phyloP scores from a whole-genome alignment of 805 yeast genomes.

The Ogataea methanolica region DNA sequence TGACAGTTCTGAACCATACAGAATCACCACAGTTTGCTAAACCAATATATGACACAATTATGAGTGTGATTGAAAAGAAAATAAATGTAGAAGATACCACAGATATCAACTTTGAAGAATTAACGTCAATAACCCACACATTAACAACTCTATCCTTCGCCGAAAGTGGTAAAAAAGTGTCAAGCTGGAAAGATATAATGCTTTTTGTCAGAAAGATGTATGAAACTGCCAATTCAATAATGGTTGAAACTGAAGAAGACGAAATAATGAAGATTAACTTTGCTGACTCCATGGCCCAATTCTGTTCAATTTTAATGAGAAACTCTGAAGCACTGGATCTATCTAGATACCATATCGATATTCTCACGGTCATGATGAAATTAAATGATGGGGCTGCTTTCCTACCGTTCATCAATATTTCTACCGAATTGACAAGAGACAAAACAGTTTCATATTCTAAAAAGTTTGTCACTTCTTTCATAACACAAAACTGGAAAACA shows the following conservation, averaged over 20 bases:
- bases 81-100: conserved; percentile 11
- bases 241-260: conserved; percentile 8
- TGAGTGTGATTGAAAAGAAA: conserved; percentile 14
- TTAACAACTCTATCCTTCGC: conserved; percentile 52
- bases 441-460: conserved; percentile 43
- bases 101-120: conserved; percentile 3
- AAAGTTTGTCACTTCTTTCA: conserved; percentile 43
- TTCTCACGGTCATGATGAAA: conserved; percentile 38
- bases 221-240: conserved; percentile 2
- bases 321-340: conserved; percentile 41
- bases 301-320: conserved; percentile 48
- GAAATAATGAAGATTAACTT: conserved; percentile 9
- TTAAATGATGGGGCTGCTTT: conserved; percentile 34
- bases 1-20: conserved; percentile 51
- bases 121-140: conserved; percentile 35
- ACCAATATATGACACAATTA: conserved; percentile 37
- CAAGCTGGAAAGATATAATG: conserved; percentile 41
- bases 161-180: conserved; percentile 64
- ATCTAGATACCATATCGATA: conserved; percentile 40
- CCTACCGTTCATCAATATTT: conserved; percentile 43
- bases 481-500: conserved; percentile 39
- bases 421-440: conserved; percentile 37
- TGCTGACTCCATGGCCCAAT: conserved; percentile 34
- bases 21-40: conserved; percentile 39
- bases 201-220: conserved; percentile 12